Percentiles rank a stretch among this genome's conserved stretches.
phyloP scores from a whole-genome alignment of 441 rosid species.

The Populus trichocarpa region DNA sequence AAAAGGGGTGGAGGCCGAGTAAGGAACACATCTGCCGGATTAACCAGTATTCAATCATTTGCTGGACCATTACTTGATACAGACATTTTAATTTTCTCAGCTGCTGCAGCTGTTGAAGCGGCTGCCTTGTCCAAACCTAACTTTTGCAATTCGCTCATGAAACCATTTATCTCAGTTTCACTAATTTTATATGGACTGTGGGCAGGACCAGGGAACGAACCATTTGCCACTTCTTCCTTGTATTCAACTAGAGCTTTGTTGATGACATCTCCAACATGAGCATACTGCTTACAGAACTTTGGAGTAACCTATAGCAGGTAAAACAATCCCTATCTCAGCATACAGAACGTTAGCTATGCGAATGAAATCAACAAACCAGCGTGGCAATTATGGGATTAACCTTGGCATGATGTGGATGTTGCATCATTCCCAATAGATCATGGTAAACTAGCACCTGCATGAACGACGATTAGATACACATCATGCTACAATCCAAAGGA shows the following conservation, averaged over 20 bases:
- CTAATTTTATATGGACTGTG: constrained; percentile 75
- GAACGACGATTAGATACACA: not conserved
- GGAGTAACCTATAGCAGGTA: constrained; percentile 69
- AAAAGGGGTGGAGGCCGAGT: no score
- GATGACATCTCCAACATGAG: constrained; percentile 62
- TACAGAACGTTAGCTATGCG: not conserved
- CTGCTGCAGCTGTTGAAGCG: constrained; percentile 54
- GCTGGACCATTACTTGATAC: constrained; percentile 5
- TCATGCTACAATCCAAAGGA: not conserved
- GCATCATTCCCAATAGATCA: constrained; percentile 90
- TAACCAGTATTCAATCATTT: not conserved
- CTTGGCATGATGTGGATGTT: constrained; percentile 97
- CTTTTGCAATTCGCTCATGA: constrained; percentile 59
- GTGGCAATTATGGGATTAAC: constrained; percentile 25
- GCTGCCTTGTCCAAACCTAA: constrained; percentile 72
- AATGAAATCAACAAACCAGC: constrained; percentile 1
- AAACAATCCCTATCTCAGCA: constrained; percentile 10
- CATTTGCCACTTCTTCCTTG: constrained; percentile 72
- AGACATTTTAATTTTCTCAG: constrained; percentile 34
- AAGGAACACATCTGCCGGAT: not conserved
- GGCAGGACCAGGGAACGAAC: constrained; percentile 68
- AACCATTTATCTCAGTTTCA: constrained; percentile 49
- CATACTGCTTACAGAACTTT: constrained; percentile 88
- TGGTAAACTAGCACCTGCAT: constrained; percentile 83
- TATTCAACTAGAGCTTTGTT: constrained; percentile 65